A percentile compares a stretch with the other conserved stretches of the same genome.
phyloP scores from a whole-genome alignment of 2,329 filamentous ascomycete species.

The Fusarium nurragi region DNA sequence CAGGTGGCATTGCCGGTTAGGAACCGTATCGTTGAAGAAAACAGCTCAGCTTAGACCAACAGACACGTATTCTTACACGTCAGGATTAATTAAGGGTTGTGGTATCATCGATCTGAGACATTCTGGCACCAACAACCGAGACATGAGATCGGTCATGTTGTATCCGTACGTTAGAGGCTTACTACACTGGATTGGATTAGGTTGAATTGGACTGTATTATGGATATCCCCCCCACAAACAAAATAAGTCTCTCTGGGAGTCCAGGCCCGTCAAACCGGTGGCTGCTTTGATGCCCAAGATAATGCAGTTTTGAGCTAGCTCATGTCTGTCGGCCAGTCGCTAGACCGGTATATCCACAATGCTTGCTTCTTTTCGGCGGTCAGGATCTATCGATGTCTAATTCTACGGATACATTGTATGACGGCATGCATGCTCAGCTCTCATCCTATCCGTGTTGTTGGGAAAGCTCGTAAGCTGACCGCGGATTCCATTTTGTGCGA shows the following conservation, averaged over 20 bases:
- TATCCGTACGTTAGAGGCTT: background rate
- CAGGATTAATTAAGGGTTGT: constrained; percentile 1
- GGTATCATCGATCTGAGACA: constrained; percentile 26
- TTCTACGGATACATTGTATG: background rate
- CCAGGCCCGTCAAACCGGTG: constrained; percentile 22
- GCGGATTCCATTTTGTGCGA: constrained; percentile 20
- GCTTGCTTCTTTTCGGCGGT: constrained; percentile 39
- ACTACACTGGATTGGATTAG: background rate
- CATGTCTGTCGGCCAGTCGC: constrained; percentile 11
- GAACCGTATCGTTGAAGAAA: background rate
- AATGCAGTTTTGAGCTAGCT: constrained; percentile 8
- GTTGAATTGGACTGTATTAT: background rate
- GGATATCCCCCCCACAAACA: constrained; percentile 30
- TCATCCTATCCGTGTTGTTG: constrained; percentile 26
- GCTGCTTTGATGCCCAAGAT: constrained; percentile 24
- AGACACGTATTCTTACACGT: constrained; percentile 27
- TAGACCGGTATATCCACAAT: constrained; percentile 8
- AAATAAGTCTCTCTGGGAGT: constrained; percentile 12
- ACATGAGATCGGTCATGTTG: constrained; percentile 14
- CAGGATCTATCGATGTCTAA: constrained; percentile 24
- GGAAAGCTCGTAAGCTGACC: constrained; percentile 32
- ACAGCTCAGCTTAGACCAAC: constrained; percentile 12
- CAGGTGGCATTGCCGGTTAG: constrained; percentile 7
- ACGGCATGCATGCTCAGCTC: constrained; percentile 23
- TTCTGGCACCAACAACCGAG: constrained; percentile 27